Evolutionary conservation across 805 yeast genomes (phyloP).

Genomic region (Ogataea pini): DNA sequence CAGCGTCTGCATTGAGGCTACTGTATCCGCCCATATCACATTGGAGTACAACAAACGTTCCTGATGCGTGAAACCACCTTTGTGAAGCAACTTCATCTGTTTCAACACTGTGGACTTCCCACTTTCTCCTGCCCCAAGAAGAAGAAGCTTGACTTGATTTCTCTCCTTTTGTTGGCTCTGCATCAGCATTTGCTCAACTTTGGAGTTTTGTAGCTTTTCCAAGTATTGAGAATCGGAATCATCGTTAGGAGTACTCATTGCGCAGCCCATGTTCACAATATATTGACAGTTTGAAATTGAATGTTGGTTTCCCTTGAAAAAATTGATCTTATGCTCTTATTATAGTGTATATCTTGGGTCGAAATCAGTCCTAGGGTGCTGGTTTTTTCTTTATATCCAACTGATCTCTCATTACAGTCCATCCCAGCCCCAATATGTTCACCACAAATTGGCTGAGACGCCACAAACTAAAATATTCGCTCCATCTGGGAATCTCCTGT

Average conservation of each 20-base stretch:
- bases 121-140: constrained; percentile 93
- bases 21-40: constrained; percentile 90
- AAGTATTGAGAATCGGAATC: constrained; percentile 53
- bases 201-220: constrained; percentile 42
- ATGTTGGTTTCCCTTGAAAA: background rate
- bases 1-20: constrained; percentile 77
- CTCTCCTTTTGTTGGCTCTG: constrained; percentile 53
- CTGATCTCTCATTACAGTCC: background rate
- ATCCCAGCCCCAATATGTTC: background rate
- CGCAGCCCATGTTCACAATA: constrained; percentile 82
- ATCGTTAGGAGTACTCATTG: constrained; percentile 49
- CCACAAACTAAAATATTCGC: background rate
- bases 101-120: constrained; percentile 93
- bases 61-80: constrained; percentile 76
- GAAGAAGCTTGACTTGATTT: constrained; percentile 65
- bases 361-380: background rate
- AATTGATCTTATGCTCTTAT: background rate
- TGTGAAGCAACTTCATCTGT: constrained; percentile 83
- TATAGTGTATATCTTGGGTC: background rate
- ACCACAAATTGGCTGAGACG: background rate
- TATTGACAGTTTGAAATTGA: too few relatives aligned
- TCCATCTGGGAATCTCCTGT: background rate
- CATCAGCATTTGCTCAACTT: constrained; percentile 58
- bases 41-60: constrained; percentile 81
- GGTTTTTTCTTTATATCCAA: background rate